Conservation (phyloP, 805 yeast species). For the Candida orba region DNA sequence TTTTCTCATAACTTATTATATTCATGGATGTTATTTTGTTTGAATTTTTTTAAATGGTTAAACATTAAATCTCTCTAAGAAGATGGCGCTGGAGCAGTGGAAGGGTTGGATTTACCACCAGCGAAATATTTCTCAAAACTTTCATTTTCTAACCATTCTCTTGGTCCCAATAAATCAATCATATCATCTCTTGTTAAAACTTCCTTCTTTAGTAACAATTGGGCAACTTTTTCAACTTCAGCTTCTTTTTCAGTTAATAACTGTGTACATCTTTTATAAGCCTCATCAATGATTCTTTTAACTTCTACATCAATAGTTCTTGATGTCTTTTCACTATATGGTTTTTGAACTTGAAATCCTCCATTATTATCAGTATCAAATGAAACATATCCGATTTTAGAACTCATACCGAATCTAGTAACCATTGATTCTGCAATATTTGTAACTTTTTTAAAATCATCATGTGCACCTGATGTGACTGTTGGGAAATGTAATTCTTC, state of each 20-base stretch:
- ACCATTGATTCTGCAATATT: conserved; percentile 89
- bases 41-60: background rate
- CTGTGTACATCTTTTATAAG: conserved; percentile 51
- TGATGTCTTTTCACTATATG: conserved; percentile 71
- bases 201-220: conserved; percentile 63
- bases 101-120: conserved; percentile 10
- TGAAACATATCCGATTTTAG: conserved; percentile 60
- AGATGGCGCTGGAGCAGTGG: conserved; percentile 12
- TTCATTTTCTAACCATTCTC: conserved; percentile 74
- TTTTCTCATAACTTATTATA: background rate
- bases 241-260: conserved; percentile 52
- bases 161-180: conserved; percentile 66
- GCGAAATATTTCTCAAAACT: conserved; percentile 85
- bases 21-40: too few species aligned
- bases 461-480: conserved; percentile 88
- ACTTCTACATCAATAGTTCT: conserved; percentile 62
- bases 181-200: conserved; percentile 78
- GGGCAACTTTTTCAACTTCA: conserved; percentile 64
- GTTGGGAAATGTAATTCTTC: conserved; percentile 84
- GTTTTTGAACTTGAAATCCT: conserved; percentile 49
- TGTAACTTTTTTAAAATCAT: conserved; percentile 88
- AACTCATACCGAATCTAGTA: conserved; percentile 81
- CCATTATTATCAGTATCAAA: conserved; percentile 44
- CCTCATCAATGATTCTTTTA: conserved; percentile 56
- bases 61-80: conserved; percentile 6